Evolutionary conservation across 129 eudicot genomes (phyloP).

Genomic region (Daucus carota): DH1_v3.0 NC_030384.2:47879501-47880000

Average conservation of each 20-base stretch:
- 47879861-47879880: no score
- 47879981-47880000: constrained; percentile 1
- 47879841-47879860: no score
- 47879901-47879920: no score
- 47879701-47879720: constrained; percentile 13
- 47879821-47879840: no score
- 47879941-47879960: no score
- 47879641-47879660: constrained; percentile 5
- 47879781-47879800: no score
- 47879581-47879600: constrained; percentile 9
- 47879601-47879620: constrained; percentile 8
- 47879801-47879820: no score
- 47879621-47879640: constrained; percentile 6
- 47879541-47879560: constrained; percentile 11
- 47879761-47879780: no score
- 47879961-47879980: no score
- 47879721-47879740: background rate
- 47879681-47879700: background rate
- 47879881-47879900: no score
- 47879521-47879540: constrained; percentile 9
- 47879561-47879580: constrained; percentile 2
- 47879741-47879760: no score
- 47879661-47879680: constrained; percentile 9
- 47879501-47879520: constrained; percentile 7
- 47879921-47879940: no score